These are phyloP conservation scores for Rubia balearica DNA, from an alignment of 305 asterid genomes.

Conservation along the genomic window DNA sequence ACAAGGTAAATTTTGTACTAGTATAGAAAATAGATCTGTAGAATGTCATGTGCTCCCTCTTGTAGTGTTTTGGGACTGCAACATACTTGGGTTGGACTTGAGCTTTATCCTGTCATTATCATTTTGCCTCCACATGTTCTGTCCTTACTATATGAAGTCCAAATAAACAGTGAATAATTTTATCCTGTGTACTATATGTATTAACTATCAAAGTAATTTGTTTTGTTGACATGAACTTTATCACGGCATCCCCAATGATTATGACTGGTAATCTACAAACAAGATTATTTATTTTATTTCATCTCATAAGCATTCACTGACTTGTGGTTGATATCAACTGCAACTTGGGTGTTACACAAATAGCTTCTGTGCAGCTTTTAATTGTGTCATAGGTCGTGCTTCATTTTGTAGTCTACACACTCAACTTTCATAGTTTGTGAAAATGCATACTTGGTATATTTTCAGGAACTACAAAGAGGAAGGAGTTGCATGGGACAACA, in stretches of 20 bases:
- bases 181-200: background rate
- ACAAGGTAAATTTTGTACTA: background rate
- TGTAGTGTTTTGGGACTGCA: background rate
- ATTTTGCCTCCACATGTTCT: too few relatives aligned
- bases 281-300: background rate
- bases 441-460: constrained; percentile 15
- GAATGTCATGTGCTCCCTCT: background rate
- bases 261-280: background rate
- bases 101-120: background rate
- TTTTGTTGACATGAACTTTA: background rate
- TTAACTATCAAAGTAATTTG: background rate
- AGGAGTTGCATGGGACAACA: constrained; percentile 83
- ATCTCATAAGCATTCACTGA: background rate
- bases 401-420: background rate
- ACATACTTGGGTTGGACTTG: background rate
- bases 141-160: background rate
- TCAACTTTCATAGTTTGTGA: background rate
- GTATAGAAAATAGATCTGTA: background rate
- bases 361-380: background rate
- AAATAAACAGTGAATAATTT: background rate
- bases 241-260: background rate
- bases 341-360: background rate
- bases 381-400: background rate
- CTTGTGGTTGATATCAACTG: background rate
- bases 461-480: constrained; percentile 90